A percentile compares a stretch with the other conserved stretches of the same genome.
Evolutionary conservation across 169 alveolate genomes (phyloP).

Genomic region (Babesia ovata): DNA sequence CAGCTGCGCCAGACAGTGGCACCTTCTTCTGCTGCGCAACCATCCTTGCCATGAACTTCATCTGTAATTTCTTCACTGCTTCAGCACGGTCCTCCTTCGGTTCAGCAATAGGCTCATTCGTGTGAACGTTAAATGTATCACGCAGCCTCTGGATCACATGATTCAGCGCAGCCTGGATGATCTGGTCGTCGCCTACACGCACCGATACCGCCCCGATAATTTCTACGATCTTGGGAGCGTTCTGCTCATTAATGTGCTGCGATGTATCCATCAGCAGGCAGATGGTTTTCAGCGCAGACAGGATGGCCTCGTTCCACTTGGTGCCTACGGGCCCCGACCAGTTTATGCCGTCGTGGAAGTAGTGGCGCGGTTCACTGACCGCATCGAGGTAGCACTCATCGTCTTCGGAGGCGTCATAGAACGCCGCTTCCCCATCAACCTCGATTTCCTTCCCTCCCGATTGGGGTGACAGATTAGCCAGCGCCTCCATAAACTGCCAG

Average conservation of each 20-base stretch:
- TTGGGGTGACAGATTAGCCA: not conserved
- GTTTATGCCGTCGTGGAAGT: not conserved
- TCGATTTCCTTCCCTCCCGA: not conserved
- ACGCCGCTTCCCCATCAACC: not conserved
- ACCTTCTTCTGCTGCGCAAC: constrained; percentile 25
- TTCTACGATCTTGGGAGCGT: constrained; percentile 4
- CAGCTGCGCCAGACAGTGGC: not conserved
- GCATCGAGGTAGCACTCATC: not conserved
- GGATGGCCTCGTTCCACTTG: constrained; percentile 38
- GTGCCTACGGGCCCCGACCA: constrained; percentile 2
- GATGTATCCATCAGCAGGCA: constrained; percentile 14
- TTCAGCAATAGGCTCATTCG: not conserved
- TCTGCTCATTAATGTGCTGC: not conserved
- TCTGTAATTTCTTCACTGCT: constrained; percentile 35
- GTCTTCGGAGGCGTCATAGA: not conserved
- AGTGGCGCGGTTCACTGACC: not conserved
- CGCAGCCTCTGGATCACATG: not conserved
- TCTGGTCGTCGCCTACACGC: constrained; percentile 18
- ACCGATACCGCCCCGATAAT: not conserved
- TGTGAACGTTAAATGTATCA: constrained; percentile 10
- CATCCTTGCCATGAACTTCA: constrained; percentile 18
- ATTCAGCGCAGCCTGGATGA: not conserved
- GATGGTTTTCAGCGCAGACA: constrained; percentile 26
- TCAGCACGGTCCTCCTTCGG: not conserved
- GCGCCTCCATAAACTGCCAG: not conserved